Evolutionary conservation across 208 protist genomes (phyloP), one percentile per base, ranked within the genome.

Genomic region (Trypanosoma caninum): DNA sequence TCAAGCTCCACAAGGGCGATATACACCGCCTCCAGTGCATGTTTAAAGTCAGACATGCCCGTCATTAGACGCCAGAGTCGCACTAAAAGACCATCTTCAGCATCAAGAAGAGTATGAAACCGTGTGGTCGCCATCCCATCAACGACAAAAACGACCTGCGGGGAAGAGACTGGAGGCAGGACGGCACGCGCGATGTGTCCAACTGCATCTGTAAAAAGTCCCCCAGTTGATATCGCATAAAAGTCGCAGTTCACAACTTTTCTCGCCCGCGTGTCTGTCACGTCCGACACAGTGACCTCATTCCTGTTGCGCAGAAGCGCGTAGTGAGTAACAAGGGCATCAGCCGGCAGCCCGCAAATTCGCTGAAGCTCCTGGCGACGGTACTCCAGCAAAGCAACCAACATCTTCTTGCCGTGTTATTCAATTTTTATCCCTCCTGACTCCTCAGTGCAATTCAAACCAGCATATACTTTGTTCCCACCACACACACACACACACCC

Each of bases 211-310:
- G 45, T 38, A 30, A 80, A 66, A 30, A 89, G 41, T 23, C 72
- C 57, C 0, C 9, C 10, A 8, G 66, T 51, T 0, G 45, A 65
- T 0, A 44, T n/a, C 16, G 68, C 61, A 57, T 61, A 37, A 13
- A 72, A 72, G 47, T 93, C 86, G 55, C 65, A 87, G 58, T 72
- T 71, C 18, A 86, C 38, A 0, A 72, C 70, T 51, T 80, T 80
- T 20, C 85, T 66, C 33, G 85, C 85, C 8, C 81, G 69, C n/a
- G 59, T 69, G 41, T 92, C 84, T 1, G 74, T 80, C 8, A 84
- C 81, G 60, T 91, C 84, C 14, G 80, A 77, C 5, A 91, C 40
- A 2, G 75, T 85, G 10, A 71, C 44, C 50, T 59, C 73, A 20
- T 53, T 63, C 11, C 60, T 57, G 6, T 53, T 66, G 2, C 40